Conservation (phyloP, 2,329 filamentous ascomycete species). For the Diaporthe velutina region DNA sequence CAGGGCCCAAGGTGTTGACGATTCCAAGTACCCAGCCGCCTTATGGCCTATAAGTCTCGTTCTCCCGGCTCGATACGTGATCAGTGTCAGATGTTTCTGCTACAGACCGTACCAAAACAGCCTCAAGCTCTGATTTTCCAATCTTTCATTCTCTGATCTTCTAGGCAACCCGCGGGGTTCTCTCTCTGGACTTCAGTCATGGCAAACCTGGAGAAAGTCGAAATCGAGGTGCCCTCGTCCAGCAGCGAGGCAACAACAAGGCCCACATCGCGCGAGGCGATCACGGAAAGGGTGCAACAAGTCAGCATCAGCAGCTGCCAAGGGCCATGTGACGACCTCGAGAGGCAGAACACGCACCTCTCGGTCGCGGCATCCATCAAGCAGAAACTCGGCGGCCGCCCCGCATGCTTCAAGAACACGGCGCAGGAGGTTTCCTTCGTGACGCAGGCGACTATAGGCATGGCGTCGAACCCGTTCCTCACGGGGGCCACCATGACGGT, state of each 20-base stretch:
- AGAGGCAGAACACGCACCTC: conserved; percentile 5
- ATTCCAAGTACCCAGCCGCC: too few species aligned
- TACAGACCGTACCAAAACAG: not conserved
- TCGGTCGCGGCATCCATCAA: conserved; percentile 37
- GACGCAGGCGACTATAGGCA: conserved; percentile 75
- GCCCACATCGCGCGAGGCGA: conserved; percentile 3
- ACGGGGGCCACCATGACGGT: conserved; percentile 72
- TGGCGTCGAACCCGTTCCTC: conserved; percentile 72
- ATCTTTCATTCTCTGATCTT: not conserved
- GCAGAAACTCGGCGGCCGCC: conserved; percentile 54
- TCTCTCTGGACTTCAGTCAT: not conserved
- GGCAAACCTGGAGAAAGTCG: not conserved
- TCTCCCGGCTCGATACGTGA: not conserved
- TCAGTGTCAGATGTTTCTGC: not conserved
- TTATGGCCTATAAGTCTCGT: not conserved
- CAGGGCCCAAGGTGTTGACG: not conserved
- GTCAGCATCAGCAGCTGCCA: not conserved
- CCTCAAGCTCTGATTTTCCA: not conserved
- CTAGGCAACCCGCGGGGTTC: too few species aligned
- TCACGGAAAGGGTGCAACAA: not conserved
- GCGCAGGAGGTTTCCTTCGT: conserved; percentile 75
- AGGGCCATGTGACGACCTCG: not conserved
- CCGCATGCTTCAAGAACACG: conserved; percentile 72
- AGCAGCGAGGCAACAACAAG: conserved; percentile 23
- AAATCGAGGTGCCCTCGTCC: not conserved